phyloP scores from a whole-genome alignment of 371 early-diverging fungal species.

The Syncephalis plumigaleata region DNA sequence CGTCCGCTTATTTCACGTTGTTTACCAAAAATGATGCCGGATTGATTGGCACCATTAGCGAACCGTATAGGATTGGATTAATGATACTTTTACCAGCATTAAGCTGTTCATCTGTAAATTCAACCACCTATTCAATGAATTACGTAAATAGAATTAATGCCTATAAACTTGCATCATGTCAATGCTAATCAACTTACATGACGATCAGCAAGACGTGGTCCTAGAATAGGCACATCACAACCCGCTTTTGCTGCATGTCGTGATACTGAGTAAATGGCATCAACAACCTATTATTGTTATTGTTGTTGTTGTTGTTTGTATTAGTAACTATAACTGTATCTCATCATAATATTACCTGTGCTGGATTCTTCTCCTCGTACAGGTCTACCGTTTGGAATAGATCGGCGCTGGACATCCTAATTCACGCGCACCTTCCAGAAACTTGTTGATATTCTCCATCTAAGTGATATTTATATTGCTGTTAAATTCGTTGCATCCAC shows the following conservation, averaged over 20 bases:
- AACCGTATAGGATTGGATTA: conserved; percentile 35
- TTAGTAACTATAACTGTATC: background rate
- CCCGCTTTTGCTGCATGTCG: conserved; percentile 59
- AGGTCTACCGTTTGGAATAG: conserved; percentile 84
- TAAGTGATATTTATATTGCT: conserved; percentile 8
- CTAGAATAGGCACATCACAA: conserved; percentile 33
- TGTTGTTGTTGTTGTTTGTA: background rate
- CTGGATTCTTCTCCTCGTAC: conserved; percentile 71
- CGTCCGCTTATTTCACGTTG: too few relatives aligned
- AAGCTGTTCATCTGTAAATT: conserved; percentile 46
- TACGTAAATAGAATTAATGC: background rate
- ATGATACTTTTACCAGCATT: conserved; percentile 32
- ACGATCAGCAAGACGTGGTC: conserved; percentile 62
- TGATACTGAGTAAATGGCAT: conserved; percentile 61
- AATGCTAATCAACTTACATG: conserved; percentile 14
- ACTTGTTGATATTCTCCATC: conserved; percentile 78
- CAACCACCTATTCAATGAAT: conserved; percentile 21
- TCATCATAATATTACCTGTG: conserved; percentile 28
- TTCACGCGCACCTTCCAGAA: conserved; percentile 47
- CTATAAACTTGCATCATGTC: too few relatives aligned
- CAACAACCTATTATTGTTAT: conserved; percentile 25
- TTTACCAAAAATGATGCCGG: conserved; percentile 25
- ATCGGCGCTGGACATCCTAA: conserved; percentile 67
- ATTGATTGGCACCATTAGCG: conserved; percentile 35
- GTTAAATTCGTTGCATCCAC: too few relatives aligned